phyloP scores from a whole-genome alignment of 306 rosid species.

The Sesbania bispinosa region DNA sequence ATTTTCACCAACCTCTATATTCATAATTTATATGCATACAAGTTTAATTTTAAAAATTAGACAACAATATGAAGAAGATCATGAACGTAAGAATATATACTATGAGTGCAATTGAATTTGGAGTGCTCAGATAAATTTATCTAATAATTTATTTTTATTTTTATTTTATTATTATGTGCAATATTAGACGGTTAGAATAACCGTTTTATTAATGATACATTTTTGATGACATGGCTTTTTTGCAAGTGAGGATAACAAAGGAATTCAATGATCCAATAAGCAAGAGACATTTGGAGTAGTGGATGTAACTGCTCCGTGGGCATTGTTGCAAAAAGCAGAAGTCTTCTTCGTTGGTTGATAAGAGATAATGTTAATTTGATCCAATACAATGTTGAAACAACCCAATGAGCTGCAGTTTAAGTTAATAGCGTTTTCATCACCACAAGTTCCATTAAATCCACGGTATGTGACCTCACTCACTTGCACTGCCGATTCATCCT shows the following conservation, averaged over 20 bases:
- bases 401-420: constrained; percentile 1
- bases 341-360: neutral
- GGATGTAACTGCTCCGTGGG: neutral
- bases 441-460: constrained; percentile 24
- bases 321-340: neutral
- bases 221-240: neutral
- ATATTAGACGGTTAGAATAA: too few species aligned
- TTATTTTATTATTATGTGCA: too few species aligned
- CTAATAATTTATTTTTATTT: too few species aligned
- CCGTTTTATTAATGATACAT: too few species aligned
- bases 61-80: too few species aligned
- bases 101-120: too few species aligned
- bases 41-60: too few species aligned
- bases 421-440: neutral
- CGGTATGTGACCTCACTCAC: constrained; percentile 33
- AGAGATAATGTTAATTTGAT: constrained; percentile 2
- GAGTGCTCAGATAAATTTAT: too few species aligned
- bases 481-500: neutral
- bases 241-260: neutral
- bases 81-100: too few species aligned
- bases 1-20: too few species aligned
- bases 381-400: constrained; percentile 24
- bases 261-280: neutral
- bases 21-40: too few species aligned
- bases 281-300: constrained; percentile 12